Base-by-base conservation (phyloP, 2,329 filamentous ascomycete genomes). In the Scopulariopsis brevicaulis region DNA sequence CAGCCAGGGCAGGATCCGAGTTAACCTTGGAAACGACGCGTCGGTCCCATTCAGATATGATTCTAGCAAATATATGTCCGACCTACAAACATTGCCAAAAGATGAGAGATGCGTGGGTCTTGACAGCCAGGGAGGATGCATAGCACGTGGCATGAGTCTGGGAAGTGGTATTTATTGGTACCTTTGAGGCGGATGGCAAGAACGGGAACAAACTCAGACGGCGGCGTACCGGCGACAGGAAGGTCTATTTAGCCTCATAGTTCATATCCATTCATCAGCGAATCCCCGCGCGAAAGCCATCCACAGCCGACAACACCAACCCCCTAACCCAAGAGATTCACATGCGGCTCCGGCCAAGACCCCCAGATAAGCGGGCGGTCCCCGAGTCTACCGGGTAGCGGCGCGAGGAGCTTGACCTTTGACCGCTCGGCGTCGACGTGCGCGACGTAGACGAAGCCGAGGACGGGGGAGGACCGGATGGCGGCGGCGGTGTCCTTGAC, bases 381-480 rank as follows among this genome's bases (percentile, higher is more conserved):
- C 0, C 90, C 90, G 60, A 96, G 78, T 59, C 88, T 80, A 2
- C 91, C 91, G 56, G 88, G 89, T 61, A 96, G 84, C 1, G 94
- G 94, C 20, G 89, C 86, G 59, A 99, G 74, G 22, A 97, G 77
- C 66, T 89, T 87, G 35, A 96, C 77, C 69, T 89, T 88, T 63
- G 84, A 84, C 70, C 88, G 88, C 64, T 87, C 86, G 67, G 90
- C 88, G 66, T 99, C 92, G 4, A 97, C 90, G 61, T 96, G 90
- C 1, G 90, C 87, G 18, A 97, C 88, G 66, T 96, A 96, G 34
- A 96, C 81, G 67, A 96, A 99, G 0, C 94, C 94, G 80, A 95
- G 87, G 34, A 97, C 85, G 58, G 86, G 87, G 8, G 91, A 85
- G 64, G 92, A 87, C 14, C 90, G 82, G 52, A 97, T 85, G 1